Evolutionary conservation across 306 rosid species (phyloP).

Genomic region (Cucumis melo): DNA sequence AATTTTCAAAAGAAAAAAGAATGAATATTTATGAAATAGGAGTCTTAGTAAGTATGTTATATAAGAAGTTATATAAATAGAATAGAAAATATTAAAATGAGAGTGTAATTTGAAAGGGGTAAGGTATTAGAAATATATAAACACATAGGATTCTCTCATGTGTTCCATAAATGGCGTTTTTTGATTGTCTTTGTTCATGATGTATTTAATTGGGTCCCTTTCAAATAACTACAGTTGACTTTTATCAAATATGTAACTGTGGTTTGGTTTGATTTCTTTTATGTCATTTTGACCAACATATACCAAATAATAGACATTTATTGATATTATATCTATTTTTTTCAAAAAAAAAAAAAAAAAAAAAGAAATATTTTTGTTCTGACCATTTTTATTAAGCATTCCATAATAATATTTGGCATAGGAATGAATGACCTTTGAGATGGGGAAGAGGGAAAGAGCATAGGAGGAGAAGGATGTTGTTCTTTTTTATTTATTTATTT

Average conservation of each 20-base stretch:
- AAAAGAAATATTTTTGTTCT: not conserved
- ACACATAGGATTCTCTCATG: not conserved
- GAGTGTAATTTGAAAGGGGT: not conserved
- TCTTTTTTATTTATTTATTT: not conserved
- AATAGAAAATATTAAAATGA: too few species aligned
- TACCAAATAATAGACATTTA: too few species aligned
- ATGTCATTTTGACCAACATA: not conserved
- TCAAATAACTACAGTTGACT: not conserved
- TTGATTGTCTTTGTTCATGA: not conserved
- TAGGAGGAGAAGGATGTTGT: not conserved
- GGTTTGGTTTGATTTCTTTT: not conserved
- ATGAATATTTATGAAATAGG: too few species aligned
- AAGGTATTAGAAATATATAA: not conserved
- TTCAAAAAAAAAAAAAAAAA: too few species aligned
- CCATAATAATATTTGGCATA: too few species aligned
- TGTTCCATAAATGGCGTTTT: not conserved
- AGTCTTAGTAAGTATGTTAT: too few species aligned
- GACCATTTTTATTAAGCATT: too few species aligned
- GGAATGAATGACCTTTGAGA: not conserved
- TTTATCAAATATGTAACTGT: not conserved
- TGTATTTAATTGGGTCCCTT: not conserved
- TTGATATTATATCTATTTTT: too few species aligned
- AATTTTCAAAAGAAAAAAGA: too few species aligned
- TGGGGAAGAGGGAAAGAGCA: not conserved
- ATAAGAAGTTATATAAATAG: too few species aligned